These are phyloP conservation scores for Aspergillus sparsus DNA, from an alignment of 495 filamentous ascomycete species.

Conservation along the genomic window DNA sequence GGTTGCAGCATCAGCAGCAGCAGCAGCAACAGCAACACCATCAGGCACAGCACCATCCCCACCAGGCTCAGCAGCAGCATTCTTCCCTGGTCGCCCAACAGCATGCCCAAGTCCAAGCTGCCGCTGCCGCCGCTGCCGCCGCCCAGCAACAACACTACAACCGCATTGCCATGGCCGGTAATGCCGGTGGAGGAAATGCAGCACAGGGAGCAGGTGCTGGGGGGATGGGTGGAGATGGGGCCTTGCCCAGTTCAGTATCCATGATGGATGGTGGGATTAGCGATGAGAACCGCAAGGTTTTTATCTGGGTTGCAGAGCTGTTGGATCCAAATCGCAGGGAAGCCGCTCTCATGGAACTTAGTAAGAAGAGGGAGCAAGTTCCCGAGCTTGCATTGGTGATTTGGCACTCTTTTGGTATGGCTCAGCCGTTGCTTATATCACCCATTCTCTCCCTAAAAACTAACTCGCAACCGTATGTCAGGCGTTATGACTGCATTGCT, in stretches of 20 bases:
- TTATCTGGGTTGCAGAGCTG: conserved; percentile 91
- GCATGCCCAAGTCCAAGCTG: conserved; percentile 61
- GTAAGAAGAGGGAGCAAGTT: conserved; percentile 98
- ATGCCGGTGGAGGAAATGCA: conserved; percentile 37
- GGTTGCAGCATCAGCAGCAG: conserved; percentile 69
- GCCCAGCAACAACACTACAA: conserved; percentile 80
- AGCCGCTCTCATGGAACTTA: conserved; percentile 89
- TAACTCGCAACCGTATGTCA: conserved; percentile 41
- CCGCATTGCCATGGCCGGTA: conserved; percentile 67
- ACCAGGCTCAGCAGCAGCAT: conserved; percentile 51
- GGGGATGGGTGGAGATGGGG: conserved; percentile 56
- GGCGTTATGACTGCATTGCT: conserved; percentile 97
- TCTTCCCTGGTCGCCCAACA: conserved; percentile 53
- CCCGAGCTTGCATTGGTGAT: conserved; percentile 94
- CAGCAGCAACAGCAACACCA: conserved; percentile 61
- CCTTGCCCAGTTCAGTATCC: conserved; percentile 45
- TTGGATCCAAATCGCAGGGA: conserved; percentile 86
- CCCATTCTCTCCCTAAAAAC: conserved; percentile 23
- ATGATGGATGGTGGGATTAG: conserved; percentile 63
- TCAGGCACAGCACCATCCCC: conserved; percentile 62
- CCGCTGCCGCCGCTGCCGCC: conserved; percentile 63
- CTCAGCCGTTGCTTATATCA: conserved; percentile 5
- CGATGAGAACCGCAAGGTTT: conserved; percentile 89
- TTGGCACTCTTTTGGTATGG: conserved; percentile 97
- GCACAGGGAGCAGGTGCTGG: conserved; percentile 44